Conservation (phyloP, 1,284 basidiomycete species). For the Moesziomyces parantarcticus region DNA sequence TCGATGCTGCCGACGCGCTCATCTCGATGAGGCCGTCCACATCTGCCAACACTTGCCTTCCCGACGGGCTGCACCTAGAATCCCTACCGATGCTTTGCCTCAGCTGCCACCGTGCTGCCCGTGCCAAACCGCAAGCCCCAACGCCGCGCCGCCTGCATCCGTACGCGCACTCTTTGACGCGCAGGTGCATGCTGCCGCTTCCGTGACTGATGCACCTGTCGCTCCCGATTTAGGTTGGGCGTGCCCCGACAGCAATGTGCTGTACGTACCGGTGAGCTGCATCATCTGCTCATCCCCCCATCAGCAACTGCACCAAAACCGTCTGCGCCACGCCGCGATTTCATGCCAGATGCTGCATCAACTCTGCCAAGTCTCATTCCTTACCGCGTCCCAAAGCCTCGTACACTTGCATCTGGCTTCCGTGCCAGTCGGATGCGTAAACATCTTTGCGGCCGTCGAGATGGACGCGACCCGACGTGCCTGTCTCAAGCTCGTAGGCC, state of each 20-base stretch:
- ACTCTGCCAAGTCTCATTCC: slow-evolving; percentile 11
- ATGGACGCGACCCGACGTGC: too few relatives aligned
- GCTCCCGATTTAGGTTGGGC: slow-evolving; percentile 5
- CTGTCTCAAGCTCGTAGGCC: too few relatives aligned
- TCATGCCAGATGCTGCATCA: slow-evolving; percentile 18
- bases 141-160: not conserved
- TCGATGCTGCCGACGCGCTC: too few relatives aligned
- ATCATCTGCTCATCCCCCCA: slow-evolving; percentile 8
- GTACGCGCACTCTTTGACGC: slow-evolving; percentile 11
- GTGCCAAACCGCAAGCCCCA: too few relatives aligned
- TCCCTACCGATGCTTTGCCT: slow-evolving; percentile 14
- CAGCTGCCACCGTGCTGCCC: not conserved
- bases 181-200: too few relatives aligned
- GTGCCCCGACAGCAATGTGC: not conserved
- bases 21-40: not conserved
- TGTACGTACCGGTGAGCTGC: slow-evolving; percentile 29
- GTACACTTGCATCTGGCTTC: too few relatives aligned
- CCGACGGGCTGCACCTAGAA: slow-evolving; percentile 5
- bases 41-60: slow-evolving; percentile 5
- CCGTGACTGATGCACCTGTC: slow-evolving; percentile 11
- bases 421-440: too few relatives aligned
- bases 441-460: too few relatives aligned
- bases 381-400: not conserved
- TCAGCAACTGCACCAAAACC: too few relatives aligned
- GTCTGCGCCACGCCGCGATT: too few relatives aligned